Conservation (phyloP, 495 filamentous ascomycete genomes). For the Thozetella sp. region DNA sequence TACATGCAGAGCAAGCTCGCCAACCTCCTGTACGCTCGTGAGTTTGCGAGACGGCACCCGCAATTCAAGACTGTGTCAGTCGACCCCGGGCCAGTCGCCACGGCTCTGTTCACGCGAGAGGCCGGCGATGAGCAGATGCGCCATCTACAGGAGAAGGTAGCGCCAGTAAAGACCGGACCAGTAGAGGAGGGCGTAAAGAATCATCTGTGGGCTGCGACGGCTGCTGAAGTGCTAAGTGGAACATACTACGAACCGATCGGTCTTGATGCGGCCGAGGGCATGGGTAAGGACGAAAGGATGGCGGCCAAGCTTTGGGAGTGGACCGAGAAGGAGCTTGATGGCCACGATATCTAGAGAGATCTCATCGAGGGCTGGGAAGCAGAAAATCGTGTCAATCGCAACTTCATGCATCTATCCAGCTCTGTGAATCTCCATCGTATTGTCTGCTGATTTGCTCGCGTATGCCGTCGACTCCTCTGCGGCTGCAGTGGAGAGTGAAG, state of each 20-base stretch:
- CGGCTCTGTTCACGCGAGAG: constrained; percentile 42
- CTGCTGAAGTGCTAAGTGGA: constrained; percentile 38
- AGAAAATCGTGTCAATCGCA: too few relatives aligned
- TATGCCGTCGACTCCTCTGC: too few relatives aligned
- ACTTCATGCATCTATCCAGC: too few relatives aligned
- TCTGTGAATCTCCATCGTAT: too few relatives aligned
- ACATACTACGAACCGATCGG: constrained; percentile 34
- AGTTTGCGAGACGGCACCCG: constrained; percentile 61
- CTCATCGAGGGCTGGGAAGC: too few relatives aligned
- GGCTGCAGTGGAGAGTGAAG: too few relatives aligned
- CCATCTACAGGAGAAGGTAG: constrained; percentile 5
- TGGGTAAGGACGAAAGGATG: constrained; percentile 45
- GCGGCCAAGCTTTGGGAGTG: constrained; percentile 62
- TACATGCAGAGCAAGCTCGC: constrained; percentile 72
- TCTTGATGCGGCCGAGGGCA: constrained; percentile 9
- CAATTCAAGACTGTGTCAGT: constrained; percentile 55
- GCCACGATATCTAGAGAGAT: not conserved
- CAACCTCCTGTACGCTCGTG: constrained; percentile 64
- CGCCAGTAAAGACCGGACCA: constrained; percentile 24
- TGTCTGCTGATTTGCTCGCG: too few relatives aligned
- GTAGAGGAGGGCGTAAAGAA: constrained; percentile 54
- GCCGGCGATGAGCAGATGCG: constrained; percentile 10
- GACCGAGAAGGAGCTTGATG: constrained; percentile 55
- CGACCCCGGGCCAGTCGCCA: constrained; percentile 68
- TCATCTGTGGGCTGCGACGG: constrained; percentile 61